phyloP scores from a whole-genome alignment of 2,329 filamentous ascomycete species.

The Xylariaceae sp. region DNA sequence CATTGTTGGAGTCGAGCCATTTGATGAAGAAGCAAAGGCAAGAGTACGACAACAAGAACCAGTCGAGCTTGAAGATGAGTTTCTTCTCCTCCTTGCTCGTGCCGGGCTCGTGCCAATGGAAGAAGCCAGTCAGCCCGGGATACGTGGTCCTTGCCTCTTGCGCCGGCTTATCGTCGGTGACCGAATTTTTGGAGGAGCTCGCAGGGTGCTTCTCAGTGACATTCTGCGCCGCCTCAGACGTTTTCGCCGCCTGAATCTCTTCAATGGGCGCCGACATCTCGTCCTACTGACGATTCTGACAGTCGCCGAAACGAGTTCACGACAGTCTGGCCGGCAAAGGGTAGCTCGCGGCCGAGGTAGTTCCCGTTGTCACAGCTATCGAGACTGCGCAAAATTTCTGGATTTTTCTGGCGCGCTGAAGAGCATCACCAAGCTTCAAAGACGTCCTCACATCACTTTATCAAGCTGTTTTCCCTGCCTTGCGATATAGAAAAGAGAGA shows the following conservation, averaged over 20 bases:
- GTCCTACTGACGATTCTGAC: background rate
- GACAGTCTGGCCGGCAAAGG: no score
- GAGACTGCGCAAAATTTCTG: no score
- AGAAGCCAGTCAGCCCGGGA: slow-evolving; percentile 1
- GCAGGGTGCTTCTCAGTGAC: background rate
- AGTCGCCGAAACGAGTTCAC: background rate
- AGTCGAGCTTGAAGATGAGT: slow-evolving; percentile 30
- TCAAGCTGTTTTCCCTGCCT: no score
- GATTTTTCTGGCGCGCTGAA: no score
- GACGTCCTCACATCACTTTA: no score
- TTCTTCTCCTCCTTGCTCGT: slow-evolving; percentile 27
- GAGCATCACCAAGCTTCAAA: no score
- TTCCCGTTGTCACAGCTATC: no score
- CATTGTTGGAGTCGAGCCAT: slow-evolving; percentile 30
- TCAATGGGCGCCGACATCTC: slow-evolving; percentile 3
- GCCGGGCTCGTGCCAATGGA: slow-evolving; percentile 17
- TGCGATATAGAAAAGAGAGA: no score
- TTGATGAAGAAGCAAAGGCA: slow-evolving; percentile 36
- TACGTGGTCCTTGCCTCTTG: background rate
- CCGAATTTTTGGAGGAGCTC: background rate
- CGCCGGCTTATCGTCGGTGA: background rate
- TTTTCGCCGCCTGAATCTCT: slow-evolving; percentile 2
- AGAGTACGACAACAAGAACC: slow-evolving; percentile 31
- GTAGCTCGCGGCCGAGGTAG: no score
- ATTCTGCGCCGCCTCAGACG: background rate